Conservation (phyloP, 257 asterid genomes). For the Pogostemon cablin region DNA sequence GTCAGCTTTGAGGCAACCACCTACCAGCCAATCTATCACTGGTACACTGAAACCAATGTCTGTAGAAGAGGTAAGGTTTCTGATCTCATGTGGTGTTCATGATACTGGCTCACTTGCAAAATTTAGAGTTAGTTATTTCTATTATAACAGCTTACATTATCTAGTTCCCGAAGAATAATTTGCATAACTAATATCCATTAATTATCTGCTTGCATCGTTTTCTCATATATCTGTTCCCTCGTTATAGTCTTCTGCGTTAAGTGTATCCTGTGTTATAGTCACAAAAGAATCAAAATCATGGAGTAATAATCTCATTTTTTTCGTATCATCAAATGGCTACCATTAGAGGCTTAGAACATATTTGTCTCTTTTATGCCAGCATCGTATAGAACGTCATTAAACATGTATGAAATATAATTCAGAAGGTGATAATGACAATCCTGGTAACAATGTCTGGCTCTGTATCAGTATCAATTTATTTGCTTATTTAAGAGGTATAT, state of each 20-base stretch:
- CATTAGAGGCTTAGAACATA: slow-evolving; percentile 13
- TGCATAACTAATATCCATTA: slow-evolving; percentile 3
- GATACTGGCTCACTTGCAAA: slow-evolving; percentile 13
- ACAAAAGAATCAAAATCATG: neutral
- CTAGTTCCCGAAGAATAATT: slow-evolving; percentile 13
- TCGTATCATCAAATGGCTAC: slow-evolving; percentile 15
- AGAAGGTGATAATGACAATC: neutral
- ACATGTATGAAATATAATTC: neutral
- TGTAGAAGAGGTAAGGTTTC: slow-evolving; percentile 71
- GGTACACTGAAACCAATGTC: slow-evolving; percentile 77
- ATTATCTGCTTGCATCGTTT: neutral
- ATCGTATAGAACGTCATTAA: neutral
- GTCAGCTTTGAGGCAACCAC: slow-evolving; percentile 67
- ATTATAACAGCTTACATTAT: slow-evolving; percentile 5
- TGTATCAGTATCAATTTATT: neutral
- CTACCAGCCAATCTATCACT: slow-evolving; percentile 76
- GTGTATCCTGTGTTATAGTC: slow-evolving; percentile 4
- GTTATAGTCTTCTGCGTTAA: neutral
- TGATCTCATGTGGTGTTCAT: slow-evolving; percentile 14
- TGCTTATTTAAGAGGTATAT: neutral
- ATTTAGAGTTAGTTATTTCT: slow-evolving; percentile 21
- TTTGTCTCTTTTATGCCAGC: neutral
- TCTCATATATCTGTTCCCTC: slow-evolving; percentile 3
- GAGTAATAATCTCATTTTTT: slow-evolving; percentile 15
- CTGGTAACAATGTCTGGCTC: neutral